Evolutionary conservation across 2,329 filamentous ascomycete species (phyloP), one percentile per base, ranked within the genome.

Genomic region (Sporothrix dimorphospora): DNA sequence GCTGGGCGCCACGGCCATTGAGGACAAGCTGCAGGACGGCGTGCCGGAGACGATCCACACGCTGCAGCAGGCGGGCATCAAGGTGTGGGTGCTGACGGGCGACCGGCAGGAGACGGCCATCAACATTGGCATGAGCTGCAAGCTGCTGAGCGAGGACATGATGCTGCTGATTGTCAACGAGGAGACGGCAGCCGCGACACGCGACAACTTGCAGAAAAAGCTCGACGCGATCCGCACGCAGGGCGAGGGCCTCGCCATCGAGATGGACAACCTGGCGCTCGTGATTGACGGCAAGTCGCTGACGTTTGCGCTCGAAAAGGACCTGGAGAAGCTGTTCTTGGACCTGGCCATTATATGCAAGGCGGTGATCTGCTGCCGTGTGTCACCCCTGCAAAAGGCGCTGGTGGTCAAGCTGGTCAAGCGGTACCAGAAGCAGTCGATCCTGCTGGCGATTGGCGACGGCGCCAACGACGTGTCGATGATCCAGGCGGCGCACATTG

Each of bases 101-200:
- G 96, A 99, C 84, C 90, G 96, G 78, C 97, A 99, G 82, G 96
- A 99, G 82, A 99, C 96, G 38, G 96, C 96, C 72, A 99, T 99
- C 87, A 99, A 99, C 81, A 99, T 99, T 76, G 96, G 97, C 75
- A 99, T 99, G 96, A 98, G 94, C 80, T 99, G 96, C 83, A 98
- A 98, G 83, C 88, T 99, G 67, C 93, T 99, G 73, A 97, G 94
- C 76, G 96, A 99, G 82, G 97, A 99, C 78, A 99, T 99, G 96
- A 97, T 96, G 79, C 87, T 99, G 12, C 85, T 99, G 71, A 98
- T 99, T 77, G 88, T 99, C 78, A 99, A 99, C 78, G 96, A 99
- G 79, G 94, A 98, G 77, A 87, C 84, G 66, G 87, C 94, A 16
- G 85, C 87, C 47, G 92, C 90, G 4, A 98, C 96, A 4, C 87